A percentile compares a stretch with the other conserved stretches of the same genome.
phyloP scores from a whole-genome alignment of 2,329 filamentous ascomycete species.

The Hirsutella minnesotensis region DNA sequence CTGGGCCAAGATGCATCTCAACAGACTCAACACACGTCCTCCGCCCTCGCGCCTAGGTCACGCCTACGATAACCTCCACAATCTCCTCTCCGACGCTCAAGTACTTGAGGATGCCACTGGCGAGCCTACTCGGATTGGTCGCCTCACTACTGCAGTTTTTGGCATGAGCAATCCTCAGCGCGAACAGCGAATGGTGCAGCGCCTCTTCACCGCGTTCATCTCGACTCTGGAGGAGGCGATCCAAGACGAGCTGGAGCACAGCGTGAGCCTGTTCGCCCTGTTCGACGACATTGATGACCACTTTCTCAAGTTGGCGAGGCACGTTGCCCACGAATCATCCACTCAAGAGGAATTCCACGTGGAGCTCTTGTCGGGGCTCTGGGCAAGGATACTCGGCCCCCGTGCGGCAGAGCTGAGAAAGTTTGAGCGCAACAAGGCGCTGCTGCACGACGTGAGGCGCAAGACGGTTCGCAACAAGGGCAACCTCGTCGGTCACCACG shows the following conservation, averaged over 20 bases:
- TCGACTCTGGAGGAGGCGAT: constrained; percentile 82
- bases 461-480: constrained; percentile 82
- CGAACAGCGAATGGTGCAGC: constrained; percentile 67
- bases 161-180: constrained; percentile 72
- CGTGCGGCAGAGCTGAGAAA: constrained; percentile 68
- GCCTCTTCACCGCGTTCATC: constrained; percentile 77
- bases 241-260: constrained; percentile 69
- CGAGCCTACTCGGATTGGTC: constrained; percentile 56
- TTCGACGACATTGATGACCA: constrained; percentile 87
- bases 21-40: constrained; percentile 51
- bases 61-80: constrained; percentile 75
- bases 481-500: constrained; percentile 76
- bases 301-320: constrained; percentile 78
- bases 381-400: constrained; percentile 73
- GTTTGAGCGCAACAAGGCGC: constrained; percentile 77
- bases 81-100: constrained; percentile 54
- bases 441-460: constrained; percentile 67
- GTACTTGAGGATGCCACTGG: constrained; percentile 43
- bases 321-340: constrained; percentile 72
- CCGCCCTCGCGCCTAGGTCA: constrained; percentile 48
- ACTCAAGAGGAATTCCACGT: constrained; percentile 69
- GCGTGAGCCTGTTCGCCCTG: constrained; percentile 69
- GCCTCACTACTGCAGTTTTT: constrained; percentile 59
- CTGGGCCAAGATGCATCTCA: constrained; percentile 80
- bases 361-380: constrained; percentile 72